These are phyloP conservation scores for Ophiognomonia clavigignenti-juglandacearum DNA, from an alignment of 2,329 filamentous ascomycete genomes.

Conservation along the genomic window DNA sequence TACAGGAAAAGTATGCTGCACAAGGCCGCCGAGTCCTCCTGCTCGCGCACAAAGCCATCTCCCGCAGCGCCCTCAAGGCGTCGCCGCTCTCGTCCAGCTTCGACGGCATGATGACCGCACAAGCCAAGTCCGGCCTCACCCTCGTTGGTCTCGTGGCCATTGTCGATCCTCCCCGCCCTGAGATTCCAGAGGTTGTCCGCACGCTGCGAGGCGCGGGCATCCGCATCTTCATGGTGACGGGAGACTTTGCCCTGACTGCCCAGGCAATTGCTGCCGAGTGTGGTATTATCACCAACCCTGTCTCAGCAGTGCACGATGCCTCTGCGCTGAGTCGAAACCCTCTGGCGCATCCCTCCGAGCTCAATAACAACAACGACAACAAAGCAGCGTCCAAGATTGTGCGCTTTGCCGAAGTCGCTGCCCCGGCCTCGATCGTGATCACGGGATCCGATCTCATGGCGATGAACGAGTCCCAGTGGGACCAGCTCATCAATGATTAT, in stretches of 20 bases:
- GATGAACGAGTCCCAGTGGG: slow-evolving; percentile 66
- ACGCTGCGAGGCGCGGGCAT: slow-evolving; percentile 66
- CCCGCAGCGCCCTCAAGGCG: slow-evolving; percentile 31
- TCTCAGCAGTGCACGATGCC: slow-evolving; percentile 45
- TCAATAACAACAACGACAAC: no score
- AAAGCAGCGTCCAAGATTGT: slow-evolving; percentile 20
- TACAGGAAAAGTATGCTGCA: slow-evolving; percentile 65
- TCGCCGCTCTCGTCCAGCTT: slow-evolving; percentile 42
- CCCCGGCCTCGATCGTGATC: slow-evolving; percentile 52
- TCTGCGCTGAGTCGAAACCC: slow-evolving; percentile 42
- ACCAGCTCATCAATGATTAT: slow-evolving; percentile 54
- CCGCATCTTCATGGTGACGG: slow-evolving; percentile 77
- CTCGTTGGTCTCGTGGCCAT: slow-evolving; percentile 73
- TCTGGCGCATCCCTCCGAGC: background rate
- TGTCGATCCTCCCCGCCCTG: slow-evolving; percentile 71
- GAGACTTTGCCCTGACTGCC: slow-evolving; percentile 72
- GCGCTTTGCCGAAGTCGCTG: slow-evolving; percentile 16
- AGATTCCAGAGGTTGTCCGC: slow-evolving; percentile 63
- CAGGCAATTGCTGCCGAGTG: slow-evolving; percentile 68
- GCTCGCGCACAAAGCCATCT: slow-evolving; percentile 56
- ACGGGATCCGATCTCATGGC: slow-evolving; percentile 61
- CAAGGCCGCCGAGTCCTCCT: slow-evolving; percentile 65
- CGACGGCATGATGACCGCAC: slow-evolving; percentile 52
- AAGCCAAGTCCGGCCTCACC: slow-evolving; percentile 53
- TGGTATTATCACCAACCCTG: slow-evolving; percentile 58